phyloP scores from a whole-genome alignment of 805 yeast species.

The Starmera amethionina region DNA sequence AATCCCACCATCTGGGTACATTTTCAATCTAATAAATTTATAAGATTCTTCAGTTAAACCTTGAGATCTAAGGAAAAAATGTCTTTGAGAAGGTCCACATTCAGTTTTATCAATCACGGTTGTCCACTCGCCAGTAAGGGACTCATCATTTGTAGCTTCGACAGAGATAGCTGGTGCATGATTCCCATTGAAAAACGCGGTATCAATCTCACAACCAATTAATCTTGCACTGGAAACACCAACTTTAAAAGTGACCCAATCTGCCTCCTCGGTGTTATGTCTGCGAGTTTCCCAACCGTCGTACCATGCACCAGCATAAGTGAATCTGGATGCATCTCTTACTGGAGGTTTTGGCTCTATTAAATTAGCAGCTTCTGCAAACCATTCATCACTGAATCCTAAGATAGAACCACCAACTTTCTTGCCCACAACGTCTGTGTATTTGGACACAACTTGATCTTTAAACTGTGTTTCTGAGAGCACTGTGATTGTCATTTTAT shows the following conservation, averaged over 20 bases:
- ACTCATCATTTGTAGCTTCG: conserved; percentile 46
- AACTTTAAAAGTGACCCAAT: conserved; percentile 75
- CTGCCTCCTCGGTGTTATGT: conserved; percentile 77
- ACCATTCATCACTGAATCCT: conserved; percentile 81
- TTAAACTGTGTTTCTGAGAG: conserved; percentile 14
- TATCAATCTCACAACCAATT: conserved; percentile 82
- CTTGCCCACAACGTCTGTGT: conserved; percentile 68
- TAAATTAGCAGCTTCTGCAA: conserved; percentile 84
- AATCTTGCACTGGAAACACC: conserved; percentile 79
- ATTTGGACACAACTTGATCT: conserved; percentile 13
- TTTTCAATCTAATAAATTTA: conserved; percentile 75
- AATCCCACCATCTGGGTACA: conserved; percentile 98
- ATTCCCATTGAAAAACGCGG: conserved; percentile 91
- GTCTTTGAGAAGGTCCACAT: conserved; percentile 87
- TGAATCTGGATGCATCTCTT: conserved; percentile 71
- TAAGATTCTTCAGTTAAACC: conserved; percentile 49
- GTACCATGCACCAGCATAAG: conserved; percentile 90
- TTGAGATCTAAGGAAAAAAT: conserved; percentile 58
- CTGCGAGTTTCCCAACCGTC: conserved; percentile 99
- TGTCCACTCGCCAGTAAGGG: conserved; percentile 51
- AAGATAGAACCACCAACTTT: conserved; percentile 73
- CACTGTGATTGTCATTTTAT: neutral
- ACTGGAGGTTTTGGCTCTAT: conserved; percentile 75
- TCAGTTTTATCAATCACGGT: conserved; percentile 56
- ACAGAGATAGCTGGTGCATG: conserved; percentile 89